Percentiles rank a stretch among this genome's conserved stretches.
Evolutionary conservation across 306 rosid species (phyloP).

Genomic region (Acacia acuminata): DNA sequence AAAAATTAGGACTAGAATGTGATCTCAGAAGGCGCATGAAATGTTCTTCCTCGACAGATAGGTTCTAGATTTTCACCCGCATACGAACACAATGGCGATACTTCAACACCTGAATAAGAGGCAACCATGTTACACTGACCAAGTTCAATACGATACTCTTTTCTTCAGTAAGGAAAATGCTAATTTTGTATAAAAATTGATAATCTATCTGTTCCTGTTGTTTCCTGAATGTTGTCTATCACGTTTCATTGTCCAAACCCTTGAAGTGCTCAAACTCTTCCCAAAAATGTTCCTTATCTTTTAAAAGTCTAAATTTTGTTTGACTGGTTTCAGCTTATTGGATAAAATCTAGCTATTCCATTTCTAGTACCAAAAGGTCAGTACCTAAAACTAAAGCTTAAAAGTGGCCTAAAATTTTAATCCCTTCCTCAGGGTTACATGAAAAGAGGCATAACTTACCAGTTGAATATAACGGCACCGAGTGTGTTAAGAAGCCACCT

Average conservation of each 20-base stretch:
- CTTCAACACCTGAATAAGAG: constrained; percentile 82
- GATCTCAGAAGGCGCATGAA: constrained; percentile 98
- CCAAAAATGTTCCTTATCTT: not conserved
- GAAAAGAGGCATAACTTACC: constrained; percentile 46
- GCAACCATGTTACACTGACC: constrained; percentile 17
- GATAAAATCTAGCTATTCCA: not conserved
- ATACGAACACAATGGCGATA: constrained; percentile 92
- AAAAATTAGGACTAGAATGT: constrained; percentile 53
- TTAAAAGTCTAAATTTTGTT: not conserved
- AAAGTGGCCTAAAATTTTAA: not conserved
- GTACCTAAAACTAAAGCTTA: not conserved
- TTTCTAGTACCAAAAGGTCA: not conserved
- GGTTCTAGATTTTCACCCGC: constrained; percentile 95
- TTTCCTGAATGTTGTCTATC: not conserved
- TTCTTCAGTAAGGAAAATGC: not conserved
- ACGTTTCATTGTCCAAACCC: not conserved
- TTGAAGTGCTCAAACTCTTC: not conserved
- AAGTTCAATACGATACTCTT: constrained; percentile 1
- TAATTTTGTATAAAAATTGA: not conserved
- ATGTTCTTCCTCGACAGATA: constrained; percentile 95
- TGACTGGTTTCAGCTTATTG: not conserved
- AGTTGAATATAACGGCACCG: constrained; percentile 92
- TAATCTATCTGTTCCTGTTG: not conserved
- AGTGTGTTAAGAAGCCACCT: constrained; percentile 98
- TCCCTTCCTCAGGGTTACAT: not conserved